Base-by-base conservation (phyloP, 257 asterid species). In the Leonotis leonurus region DNA sequence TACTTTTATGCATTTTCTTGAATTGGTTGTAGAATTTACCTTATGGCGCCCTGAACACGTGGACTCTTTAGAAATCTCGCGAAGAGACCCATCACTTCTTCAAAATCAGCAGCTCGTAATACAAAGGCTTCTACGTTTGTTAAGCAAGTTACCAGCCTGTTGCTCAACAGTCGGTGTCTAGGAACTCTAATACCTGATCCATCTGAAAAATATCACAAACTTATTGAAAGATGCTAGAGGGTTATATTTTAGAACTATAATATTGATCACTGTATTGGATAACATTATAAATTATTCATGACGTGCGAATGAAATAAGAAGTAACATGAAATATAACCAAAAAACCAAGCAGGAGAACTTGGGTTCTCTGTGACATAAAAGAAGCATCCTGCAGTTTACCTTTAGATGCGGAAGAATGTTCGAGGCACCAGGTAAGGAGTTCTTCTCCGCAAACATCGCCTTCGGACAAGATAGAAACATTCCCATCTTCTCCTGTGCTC, bases 391-490 rank as follows among this genome's bases (percentile, higher is more conserved):
- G 13, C n/a, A 25, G 33, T 54, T 26, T 68, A 89, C 99, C 99
- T 85, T 64, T 80, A 67, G 72, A 74, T 41, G 81, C 68, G 8
- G 96, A 83, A 75, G 99, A 86, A 73, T 92, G 88, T 72, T 93
- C 99, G 9, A 93, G 94, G 85, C 80, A 89, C 97, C 95, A 89
- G 1, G 94, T 83, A 56, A 89, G 92, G 44, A 93, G 99, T 68
- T 93, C 99, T 82, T 93, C 99, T 12, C 99, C 99, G 66, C 90
- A 86, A 74, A 80, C 90, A 70, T 83, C 89, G 9, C 96, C 96
- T 85, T 89, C 96, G 4, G 80, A 72, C 76, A 92, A 75, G 29
- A 86, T 67, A 61, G 73, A 80, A 18, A 56, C 67, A 52, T 13
- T 77, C 24, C 70, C 77, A 62, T 92, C 95, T 68, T 92, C 98